A percentile compares a stretch with the other conserved stretches of the same genome.
Conservation (phyloP, 305 asterid species). For the Fraxinus albicans region DNA sequence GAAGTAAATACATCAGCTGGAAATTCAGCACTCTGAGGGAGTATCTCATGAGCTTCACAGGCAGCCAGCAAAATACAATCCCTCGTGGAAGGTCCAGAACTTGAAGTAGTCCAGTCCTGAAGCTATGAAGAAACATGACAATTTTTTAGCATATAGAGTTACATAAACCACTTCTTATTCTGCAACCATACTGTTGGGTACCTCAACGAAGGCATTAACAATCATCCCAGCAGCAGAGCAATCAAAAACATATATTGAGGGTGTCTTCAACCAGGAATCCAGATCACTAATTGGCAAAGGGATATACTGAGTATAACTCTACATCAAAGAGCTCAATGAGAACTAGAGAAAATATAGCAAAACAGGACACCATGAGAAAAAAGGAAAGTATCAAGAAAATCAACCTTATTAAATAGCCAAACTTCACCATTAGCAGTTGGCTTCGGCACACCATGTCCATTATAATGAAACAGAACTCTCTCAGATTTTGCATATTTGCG, state of each 20-base stretch:
- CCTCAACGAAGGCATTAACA: conserved; percentile 89
- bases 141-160: conserved; percentile 12
- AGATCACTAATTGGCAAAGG: conserved; percentile 85
- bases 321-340: conserved; percentile 34
- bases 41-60: conserved; percentile 96
- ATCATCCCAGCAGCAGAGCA: conserved; percentile 99
- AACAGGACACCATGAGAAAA: background rate
- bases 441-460: conserved; percentile 99
- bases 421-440: conserved; percentile 97
- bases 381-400: conserved; percentile 5
- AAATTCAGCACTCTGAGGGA: conserved; percentile 93
- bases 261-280: conserved; percentile 98
- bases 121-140: conserved; percentile 51
- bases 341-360: background rate
- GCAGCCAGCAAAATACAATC: conserved; percentile 98
- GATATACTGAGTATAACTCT: conserved; percentile 97
- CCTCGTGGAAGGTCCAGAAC: conserved; percentile 61
- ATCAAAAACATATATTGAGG: conserved; percentile 96
- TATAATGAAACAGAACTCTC: conserved; percentile 95
- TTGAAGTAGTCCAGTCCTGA: conserved; percentile 66
- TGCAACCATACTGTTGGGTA: conserved; percentile 21
- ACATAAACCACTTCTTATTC: conserved; percentile 1
- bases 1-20: conserved; percentile 98
- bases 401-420: conserved; percentile 96
- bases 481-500: conserved; percentile 95